Percentiles rank a stretch among this genome's conserved stretches.
These are phyloP conservation scores for Coelastrella sp. DNA, from an alignment of 139 green algal species.

Conservation along the genomic window DNA sequence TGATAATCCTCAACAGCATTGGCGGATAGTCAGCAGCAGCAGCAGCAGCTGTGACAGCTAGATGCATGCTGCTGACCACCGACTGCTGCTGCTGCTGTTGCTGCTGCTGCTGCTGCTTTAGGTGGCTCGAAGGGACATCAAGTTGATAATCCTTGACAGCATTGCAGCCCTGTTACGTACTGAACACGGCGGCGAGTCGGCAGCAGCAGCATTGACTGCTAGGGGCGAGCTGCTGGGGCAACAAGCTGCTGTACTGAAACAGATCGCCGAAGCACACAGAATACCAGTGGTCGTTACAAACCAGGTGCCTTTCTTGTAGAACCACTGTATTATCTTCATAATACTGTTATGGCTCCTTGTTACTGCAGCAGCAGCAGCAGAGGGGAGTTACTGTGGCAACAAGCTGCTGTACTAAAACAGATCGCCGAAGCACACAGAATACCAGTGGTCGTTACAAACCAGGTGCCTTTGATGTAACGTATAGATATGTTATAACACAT, in stretches of 20 bases:
- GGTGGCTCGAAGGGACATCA: slow-evolving; percentile 5
- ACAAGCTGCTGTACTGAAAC: slow-evolving; percentile 83
- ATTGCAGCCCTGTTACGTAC: slow-evolving; percentile 79
- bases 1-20: slow-evolving; percentile 90
- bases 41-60: slow-evolving; percentile 50
- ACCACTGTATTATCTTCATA: neutral
- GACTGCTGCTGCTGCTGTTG: neutral
- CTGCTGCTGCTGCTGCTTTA: neutral
- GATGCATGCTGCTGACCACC: slow-evolving; percentile 72
- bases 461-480: neutral
- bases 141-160: slow-evolving; percentile 87
- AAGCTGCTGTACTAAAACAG: slow-evolving; percentile 82
- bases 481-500: no score
- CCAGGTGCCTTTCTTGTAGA: neutral
- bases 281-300: slow-evolving; percentile 88
- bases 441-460: slow-evolving; percentile 63
- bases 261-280: slow-evolving; percentile 78
- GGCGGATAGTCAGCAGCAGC: slow-evolving; percentile 8
- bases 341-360: neutral
- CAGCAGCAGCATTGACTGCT: slow-evolving; percentile 50
- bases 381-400: slow-evolving; percentile 71
- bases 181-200: slow-evolving; percentile 42
- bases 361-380: slow-evolving; percentile 34
- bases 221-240: slow-evolving; percentile 71
- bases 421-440: slow-evolving; percentile 84